Evolutionary conservation across 2,329 filamentous ascomycete genomes (phyloP).

Genomic region (Fusarium sp.): DNA sequence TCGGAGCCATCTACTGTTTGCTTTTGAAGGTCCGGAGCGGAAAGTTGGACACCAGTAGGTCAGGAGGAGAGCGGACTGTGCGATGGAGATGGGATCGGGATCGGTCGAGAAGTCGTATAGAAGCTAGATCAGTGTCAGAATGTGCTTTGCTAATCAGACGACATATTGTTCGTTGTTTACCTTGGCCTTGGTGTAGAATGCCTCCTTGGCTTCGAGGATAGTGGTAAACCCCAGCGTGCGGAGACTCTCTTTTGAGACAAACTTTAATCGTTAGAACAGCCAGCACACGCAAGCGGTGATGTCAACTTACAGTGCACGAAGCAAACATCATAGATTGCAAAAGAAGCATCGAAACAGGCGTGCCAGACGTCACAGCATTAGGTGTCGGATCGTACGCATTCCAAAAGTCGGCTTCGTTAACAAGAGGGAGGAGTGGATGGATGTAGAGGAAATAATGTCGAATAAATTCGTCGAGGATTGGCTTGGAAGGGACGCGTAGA

Average conservation of each 20-base stretch:
- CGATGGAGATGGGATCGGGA: conserved; percentile 34
- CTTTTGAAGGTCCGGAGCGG: conserved; percentile 21
- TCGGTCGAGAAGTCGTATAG: conserved; percentile 39
- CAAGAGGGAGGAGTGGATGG: conserved; percentile 31
- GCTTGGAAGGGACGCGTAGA: conserved; percentile 35
- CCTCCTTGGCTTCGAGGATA: conserved; percentile 33
- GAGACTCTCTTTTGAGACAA: conserved; percentile 30
- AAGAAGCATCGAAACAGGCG: conserved; percentile 31
- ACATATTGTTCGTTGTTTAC: neutral
- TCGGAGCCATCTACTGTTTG: conserved; percentile 35
- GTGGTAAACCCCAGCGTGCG: conserved; percentile 30
- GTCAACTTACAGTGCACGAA: conserved; percentile 33
- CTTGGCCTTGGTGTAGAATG: conserved; percentile 41
- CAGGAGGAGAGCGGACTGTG: conserved; percentile 30
- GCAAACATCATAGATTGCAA: conserved; percentile 41
- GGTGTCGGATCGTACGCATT: conserved; percentile 18
- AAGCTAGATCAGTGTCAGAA: conserved; percentile 11
- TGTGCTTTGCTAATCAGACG: fast-evolving
- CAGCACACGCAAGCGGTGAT: too few relatives aligned
- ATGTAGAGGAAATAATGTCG: conserved; percentile 40
- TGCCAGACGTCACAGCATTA: neutral
- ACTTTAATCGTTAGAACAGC: conserved; percentile 14
- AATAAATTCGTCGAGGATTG: conserved; percentile 37
- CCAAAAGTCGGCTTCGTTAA: conserved; percentile 40
- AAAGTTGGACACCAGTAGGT: conserved; percentile 42